Evolutionary conservation across 2,329 filamentous ascomycete species (phyloP).

Genomic region (Alternaria infectoria): DNA sequence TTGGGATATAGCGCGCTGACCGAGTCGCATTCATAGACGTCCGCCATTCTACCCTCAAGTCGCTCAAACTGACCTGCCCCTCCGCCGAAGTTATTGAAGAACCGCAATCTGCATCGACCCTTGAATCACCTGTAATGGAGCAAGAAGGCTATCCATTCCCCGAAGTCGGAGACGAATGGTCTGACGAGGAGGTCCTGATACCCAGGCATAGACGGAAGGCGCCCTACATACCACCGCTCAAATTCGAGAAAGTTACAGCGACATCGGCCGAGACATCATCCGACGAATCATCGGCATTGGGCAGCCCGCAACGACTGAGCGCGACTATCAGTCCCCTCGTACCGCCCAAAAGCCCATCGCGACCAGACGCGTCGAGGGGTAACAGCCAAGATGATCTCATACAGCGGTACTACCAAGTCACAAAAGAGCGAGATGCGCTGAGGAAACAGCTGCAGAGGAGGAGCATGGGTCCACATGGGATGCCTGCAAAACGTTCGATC

Average conservation of each 20-base stretch:
- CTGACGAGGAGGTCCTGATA: constrained; percentile 46
- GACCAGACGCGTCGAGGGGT: constrained; percentile 37
- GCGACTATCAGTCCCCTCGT: constrained; percentile 34
- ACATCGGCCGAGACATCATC: constrained; percentile 34
- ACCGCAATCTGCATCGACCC: constrained; percentile 19
- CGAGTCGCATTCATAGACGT: constrained; percentile 37
- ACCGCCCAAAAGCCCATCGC: constrained; percentile 46
- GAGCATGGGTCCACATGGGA: constrained; percentile 39
- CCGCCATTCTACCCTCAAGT: constrained; percentile 44
- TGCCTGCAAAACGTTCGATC: constrained; percentile 31
- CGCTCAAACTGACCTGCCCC: constrained; percentile 46
- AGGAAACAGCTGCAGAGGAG: constrained; percentile 45
- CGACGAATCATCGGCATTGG: constrained; percentile 32
- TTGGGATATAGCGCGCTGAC: constrained; percentile 27
- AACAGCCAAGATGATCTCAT: constrained; percentile 48
- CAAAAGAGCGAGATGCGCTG: constrained; percentile 46
- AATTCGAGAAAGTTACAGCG: constrained; percentile 29
- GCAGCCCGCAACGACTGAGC: constrained; percentile 27
- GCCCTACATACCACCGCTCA: constrained; percentile 37
- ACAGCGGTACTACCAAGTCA: constrained; percentile 47
- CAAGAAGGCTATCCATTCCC: constrained; percentile 35
- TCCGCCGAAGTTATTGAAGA: constrained; percentile 43
- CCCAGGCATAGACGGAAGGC: constrained; percentile 37
- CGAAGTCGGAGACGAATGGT: constrained; percentile 45
- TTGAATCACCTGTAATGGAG: constrained; percentile 24